These are phyloP conservation scores for Domatiomyces catenatus DNA, from an alignment of 2,329 filamentous ascomycete genomes.

Conservation along the genomic window DNA sequence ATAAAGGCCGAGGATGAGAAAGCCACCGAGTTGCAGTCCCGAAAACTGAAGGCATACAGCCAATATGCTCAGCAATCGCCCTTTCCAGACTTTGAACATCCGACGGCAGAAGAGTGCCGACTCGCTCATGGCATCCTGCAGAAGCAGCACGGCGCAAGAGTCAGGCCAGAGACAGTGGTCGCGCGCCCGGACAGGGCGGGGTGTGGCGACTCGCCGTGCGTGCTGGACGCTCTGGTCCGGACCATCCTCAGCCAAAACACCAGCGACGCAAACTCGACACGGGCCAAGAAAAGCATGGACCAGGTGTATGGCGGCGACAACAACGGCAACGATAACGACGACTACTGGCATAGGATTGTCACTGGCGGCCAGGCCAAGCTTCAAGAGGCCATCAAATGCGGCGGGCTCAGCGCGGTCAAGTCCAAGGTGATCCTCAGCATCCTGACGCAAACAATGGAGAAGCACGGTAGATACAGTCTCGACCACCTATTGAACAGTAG, in stretches of 20 bases:
- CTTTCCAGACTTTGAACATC: constrained; percentile 51
- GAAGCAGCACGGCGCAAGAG: constrained; percentile 48
- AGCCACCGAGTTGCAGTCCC: constrained; percentile 7
- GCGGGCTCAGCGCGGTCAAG: constrained; percentile 57
- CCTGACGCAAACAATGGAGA: constrained; percentile 14
- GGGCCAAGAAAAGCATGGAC: constrained; percentile 60
- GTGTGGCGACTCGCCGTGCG: constrained; percentile 50
- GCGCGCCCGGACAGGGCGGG: constrained; percentile 55
- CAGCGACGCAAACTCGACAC: constrained; percentile 43
- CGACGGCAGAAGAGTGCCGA: constrained; percentile 53
- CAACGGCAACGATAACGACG: constrained; percentile 34
- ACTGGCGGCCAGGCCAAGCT: constrained; percentile 30
- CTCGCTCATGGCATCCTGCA: constrained; percentile 53
- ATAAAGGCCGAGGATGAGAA: constrained; percentile 19
- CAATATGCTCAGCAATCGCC: constrained; percentile 40
- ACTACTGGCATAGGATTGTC: constrained; percentile 33
- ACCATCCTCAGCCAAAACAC: constrained; percentile 49
- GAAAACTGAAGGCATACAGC: constrained; percentile 23
- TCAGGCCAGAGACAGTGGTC: constrained; percentile 51
- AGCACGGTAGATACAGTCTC: constrained; percentile 23
- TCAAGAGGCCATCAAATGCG: constrained; percentile 29
- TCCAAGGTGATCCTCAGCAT: constrained; percentile 17
- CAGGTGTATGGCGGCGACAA: constrained; percentile 48
- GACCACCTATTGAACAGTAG: constrained; percentile 42
- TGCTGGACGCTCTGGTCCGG: constrained; percentile 48